Percentiles rank a stretch among this genome's conserved stretches.
These are phyloP conservation scores for Ascochyta viciae-villosae DNA, from an alignment of 2,329 filamentous ascomycete genomes.

Conservation along the genomic window DNA sequence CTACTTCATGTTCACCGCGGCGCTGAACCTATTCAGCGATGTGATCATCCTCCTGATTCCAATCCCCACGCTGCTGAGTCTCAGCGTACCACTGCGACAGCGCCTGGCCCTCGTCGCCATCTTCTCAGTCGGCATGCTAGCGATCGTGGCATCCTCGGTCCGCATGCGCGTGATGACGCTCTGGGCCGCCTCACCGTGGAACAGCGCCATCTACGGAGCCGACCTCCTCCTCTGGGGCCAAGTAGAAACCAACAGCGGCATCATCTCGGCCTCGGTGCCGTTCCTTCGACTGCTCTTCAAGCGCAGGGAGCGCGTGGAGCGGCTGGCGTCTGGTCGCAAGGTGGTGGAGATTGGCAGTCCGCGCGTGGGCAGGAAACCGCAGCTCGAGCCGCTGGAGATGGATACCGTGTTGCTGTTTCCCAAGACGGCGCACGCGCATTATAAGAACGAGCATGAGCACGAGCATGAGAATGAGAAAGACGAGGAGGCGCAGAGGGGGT, in stretches of 20 bases:
- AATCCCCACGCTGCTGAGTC: slow-evolving; percentile 54
- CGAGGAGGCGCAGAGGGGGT: slow-evolving; percentile 25
- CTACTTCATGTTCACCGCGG: slow-evolving; percentile 48
- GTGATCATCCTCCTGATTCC: slow-evolving; percentile 54
- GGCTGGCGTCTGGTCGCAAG: slow-evolving; percentile 10
- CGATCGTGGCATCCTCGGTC: slow-evolving; percentile 45
- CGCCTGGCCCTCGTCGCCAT: slow-evolving; percentile 59
- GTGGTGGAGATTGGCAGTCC: slow-evolving; percentile 24
- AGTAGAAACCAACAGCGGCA: slow-evolving; percentile 57
- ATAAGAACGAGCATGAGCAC: too few relatives aligned
- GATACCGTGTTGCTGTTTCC: slow-evolving; percentile 31
- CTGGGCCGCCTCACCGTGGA: slow-evolving; percentile 47
- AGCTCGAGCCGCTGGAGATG: slow-evolving; percentile 27
- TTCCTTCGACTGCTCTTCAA: slow-evolving; percentile 53
- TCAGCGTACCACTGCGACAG: slow-evolving; percentile 58
- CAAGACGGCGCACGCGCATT: neutral
- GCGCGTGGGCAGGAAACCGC: slow-evolving; percentile 19
- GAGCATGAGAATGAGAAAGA: slow-evolving; percentile 10
- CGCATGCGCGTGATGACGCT: slow-evolving; percentile 48
- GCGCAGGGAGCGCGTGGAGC: slow-evolving; percentile 25
- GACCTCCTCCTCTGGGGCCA: slow-evolving; percentile 55
- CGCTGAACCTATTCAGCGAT: slow-evolving; percentile 53
- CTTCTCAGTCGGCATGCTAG: slow-evolving; percentile 46
- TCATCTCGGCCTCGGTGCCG: slow-evolving; percentile 55
- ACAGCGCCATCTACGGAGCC: slow-evolving; percentile 41